Conservation (phyloP, 1,284 basidiomycete species). For the Sporisorium scitamineum region DNA sequence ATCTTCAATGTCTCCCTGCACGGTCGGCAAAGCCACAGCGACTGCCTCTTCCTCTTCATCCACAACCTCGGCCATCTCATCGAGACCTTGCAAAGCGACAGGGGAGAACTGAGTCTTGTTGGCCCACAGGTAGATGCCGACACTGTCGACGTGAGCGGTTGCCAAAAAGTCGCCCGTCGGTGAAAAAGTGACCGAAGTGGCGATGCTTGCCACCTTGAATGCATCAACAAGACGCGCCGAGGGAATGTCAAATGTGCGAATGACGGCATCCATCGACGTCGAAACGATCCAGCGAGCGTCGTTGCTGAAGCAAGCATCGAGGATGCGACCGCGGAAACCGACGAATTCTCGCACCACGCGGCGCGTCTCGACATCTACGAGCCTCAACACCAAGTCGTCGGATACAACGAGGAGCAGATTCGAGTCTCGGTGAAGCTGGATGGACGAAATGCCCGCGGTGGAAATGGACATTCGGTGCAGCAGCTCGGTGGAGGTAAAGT, state of each 20-base stretch:
- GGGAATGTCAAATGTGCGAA: conserved; percentile 96
- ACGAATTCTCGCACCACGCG: conserved; percentile 85
- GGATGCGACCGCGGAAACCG: conserved; percentile 58
- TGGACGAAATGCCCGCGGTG: conserved; percentile 78
- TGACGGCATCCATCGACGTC: conserved; percentile 87
- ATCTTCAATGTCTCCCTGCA: conserved; percentile 68
- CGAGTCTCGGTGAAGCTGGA: conserved; percentile 85
- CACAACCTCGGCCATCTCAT: conserved; percentile 78
- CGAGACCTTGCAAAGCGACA: conserved; percentile 82
- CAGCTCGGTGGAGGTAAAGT: conserved; percentile 86
- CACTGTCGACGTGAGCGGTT: conserved; percentile 90
- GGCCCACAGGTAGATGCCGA: conserved; percentile 95
- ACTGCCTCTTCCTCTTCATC: conserved; percentile 24
- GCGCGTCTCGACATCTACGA: conserved; percentile 91
- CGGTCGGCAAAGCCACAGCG: conserved; percentile 43
- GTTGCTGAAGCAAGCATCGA: conserved; percentile 77
- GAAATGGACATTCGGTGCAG: conserved; percentile 77
- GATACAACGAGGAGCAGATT: conserved; percentile 86
- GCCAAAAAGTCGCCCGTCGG: conserved; percentile 96
- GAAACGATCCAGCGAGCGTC: conserved; percentile 93
- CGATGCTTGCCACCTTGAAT: conserved; percentile 88
- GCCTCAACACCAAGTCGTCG: conserved; percentile 84
- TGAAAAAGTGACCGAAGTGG: conserved; percentile 90
- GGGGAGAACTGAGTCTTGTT: conserved; percentile 94
- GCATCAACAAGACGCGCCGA: conserved; percentile 91